These are phyloP conservation scores for Nevesoporus exiguus DNA, from an alignment of 768 basidiomycete species.

Conservation along the genomic window DNA sequence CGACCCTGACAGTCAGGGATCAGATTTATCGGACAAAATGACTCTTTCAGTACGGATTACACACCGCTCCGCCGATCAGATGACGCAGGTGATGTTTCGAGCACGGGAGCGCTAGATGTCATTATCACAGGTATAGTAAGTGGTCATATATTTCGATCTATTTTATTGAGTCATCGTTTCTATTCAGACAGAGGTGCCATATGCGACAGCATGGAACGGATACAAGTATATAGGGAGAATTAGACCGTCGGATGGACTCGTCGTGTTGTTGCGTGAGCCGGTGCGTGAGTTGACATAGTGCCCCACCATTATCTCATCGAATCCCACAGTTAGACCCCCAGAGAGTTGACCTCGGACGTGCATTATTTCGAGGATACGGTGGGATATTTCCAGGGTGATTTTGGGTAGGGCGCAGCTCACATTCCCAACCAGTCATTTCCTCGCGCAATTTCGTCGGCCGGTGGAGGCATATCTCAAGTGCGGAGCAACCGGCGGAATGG, in stretches of 20 bases:
- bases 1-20: conserved; percentile 24
- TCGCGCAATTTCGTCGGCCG: conserved; percentile 52
- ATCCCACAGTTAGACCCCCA: conserved; percentile 20
- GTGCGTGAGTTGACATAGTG: conserved; percentile 31
- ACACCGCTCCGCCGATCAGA: conserved; percentile 26
- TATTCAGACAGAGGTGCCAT: conserved; percentile 43
- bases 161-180: neutral
- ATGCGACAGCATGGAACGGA: conserved; percentile 54
- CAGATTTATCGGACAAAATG: conserved; percentile 30
- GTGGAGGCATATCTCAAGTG: conserved; percentile 35
- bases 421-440: conserved; percentile 38
- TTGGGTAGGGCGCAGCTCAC: conserved; percentile 7
- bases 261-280: conserved; percentile 51
- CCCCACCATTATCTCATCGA: conserved; percentile 2
- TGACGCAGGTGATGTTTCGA: conserved; percentile 13
- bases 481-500: conserved; percentile 39
- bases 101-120: conserved; percentile 38
- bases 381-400: neutral
- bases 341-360: conserved; percentile 32
- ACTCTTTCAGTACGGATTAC: conserved; percentile 40
- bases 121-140: conserved; percentile 52
- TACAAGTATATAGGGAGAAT: conserved; percentile 56
- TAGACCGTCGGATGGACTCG: conserved; percentile 55
- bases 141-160: conserved; percentile 1
- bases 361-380: conserved; percentile 51